Conservation (phyloP, 2,329 filamentous ascomycete genomes). For the Neofusicoccum sp. region DNA sequence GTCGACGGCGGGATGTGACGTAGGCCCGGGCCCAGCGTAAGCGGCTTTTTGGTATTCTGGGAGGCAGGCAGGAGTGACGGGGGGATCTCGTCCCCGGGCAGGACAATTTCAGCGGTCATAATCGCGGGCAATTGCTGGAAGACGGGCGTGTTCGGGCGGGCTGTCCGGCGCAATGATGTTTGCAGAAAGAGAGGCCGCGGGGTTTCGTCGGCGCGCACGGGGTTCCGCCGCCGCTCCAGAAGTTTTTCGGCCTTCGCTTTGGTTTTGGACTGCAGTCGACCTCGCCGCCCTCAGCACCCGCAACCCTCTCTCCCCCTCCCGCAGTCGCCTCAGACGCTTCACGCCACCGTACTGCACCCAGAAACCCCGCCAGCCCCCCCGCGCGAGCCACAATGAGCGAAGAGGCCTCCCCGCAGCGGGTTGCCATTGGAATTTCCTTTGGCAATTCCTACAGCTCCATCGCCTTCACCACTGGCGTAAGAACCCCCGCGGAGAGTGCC, state of each 20-base stretch:
- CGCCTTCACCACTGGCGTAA: slow-evolving; percentile 73
- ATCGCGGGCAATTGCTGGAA: slow-evolving; percentile 13
- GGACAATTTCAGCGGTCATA: slow-evolving; percentile 68
- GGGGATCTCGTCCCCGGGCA: slow-evolving; percentile 80
- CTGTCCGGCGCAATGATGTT: slow-evolving; percentile 1
- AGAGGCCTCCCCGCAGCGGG: slow-evolving; percentile 55
- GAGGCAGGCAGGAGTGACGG: slow-evolving; percentile 67
- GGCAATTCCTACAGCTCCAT: slow-evolving; percentile 99
- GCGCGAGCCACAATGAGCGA: slow-evolving; percentile 49
- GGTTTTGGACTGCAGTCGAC: slow-evolving; percentile 4
- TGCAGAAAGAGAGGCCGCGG: background rate
- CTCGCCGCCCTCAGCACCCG: background rate
- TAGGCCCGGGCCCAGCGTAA: slow-evolving; percentile 83
- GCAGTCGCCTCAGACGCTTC: background rate
- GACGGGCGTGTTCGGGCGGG: background rate
- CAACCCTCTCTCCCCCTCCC: background rate
- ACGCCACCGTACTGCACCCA: background rate
- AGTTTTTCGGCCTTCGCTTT: slow-evolving; percentile 3
- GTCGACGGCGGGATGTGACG: slow-evolving; percentile 77
- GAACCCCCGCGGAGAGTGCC: slow-evolving; percentile 27
- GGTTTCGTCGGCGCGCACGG: background rate
- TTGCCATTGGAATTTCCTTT: slow-evolving; percentile 93
- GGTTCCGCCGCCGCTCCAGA: slow-evolving; percentile 18
- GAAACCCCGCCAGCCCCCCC: background rate
- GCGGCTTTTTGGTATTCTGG: slow-evolving; percentile 64